Conservation (phyloP, 2,329 filamentous ascomycete genomes). For the Lasiodiplodia hormozganensis region DNA sequence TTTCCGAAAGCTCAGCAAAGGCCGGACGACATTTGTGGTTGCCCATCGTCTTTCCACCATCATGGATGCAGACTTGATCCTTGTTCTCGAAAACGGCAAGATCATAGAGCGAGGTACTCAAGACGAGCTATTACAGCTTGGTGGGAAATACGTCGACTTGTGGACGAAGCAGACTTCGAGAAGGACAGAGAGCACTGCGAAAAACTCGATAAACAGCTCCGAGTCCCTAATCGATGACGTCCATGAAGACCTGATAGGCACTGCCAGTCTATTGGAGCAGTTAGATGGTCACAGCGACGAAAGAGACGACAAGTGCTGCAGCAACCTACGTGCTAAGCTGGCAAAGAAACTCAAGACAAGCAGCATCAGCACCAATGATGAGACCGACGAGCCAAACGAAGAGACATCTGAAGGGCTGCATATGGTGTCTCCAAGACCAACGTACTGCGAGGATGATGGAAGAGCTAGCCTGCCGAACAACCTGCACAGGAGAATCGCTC, state of each 20-base stretch:
- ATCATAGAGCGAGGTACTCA: slow-evolving; percentile 83
- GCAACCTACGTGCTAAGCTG: slow-evolving; percentile 1
- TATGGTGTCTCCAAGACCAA: slow-evolving; percentile 8
- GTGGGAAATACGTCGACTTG: slow-evolving; percentile 81
- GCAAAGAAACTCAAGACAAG: neutral
- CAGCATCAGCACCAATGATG: neutral
- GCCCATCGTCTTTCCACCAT: slow-evolving; percentile 85
- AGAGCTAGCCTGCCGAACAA: neutral
- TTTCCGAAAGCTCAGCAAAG: slow-evolving; percentile 63
- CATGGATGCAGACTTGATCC: slow-evolving; percentile 83
- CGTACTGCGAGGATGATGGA: neutral
- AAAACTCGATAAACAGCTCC: slow-evolving; percentile 16
- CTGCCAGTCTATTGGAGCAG: slow-evolving; percentile 15
- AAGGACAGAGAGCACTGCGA: slow-evolving; percentile 18
- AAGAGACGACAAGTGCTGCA: neutral
- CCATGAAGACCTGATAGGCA: neutral
- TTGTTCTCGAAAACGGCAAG: slow-evolving; percentile 77
- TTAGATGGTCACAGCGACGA: slow-evolving; percentile 14
- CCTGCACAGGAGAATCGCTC: neutral
- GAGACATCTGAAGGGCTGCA: neutral
- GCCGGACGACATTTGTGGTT: slow-evolving; percentile 71
- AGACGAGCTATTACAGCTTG: slow-evolving; percentile 72
- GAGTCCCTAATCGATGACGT: slow-evolving; percentile 7
- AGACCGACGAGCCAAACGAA: neutral
- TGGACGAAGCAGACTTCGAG: slow-evolving; percentile 80